Base-by-base conservation (phyloP, 805 yeast genomes). In the Saccharomycopsis sp. region DNA sequence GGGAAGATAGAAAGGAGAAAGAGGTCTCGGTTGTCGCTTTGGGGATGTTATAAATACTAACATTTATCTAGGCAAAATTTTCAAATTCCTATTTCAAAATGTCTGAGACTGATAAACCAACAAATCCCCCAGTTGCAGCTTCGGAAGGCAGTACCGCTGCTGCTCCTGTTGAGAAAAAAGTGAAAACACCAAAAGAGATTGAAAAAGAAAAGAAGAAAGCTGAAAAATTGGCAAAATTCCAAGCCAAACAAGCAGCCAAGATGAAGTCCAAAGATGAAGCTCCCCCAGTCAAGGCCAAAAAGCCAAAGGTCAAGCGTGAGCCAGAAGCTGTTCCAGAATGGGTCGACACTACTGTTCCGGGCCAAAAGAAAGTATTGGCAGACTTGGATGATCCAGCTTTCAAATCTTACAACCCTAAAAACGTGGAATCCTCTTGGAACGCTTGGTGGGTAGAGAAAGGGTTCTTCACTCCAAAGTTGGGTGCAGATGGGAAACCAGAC, bases 391-490 rank as follows among this genome's bases (percentile, higher is more conserved):
- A 88, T 58, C 88, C 95, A 17, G 78, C 96, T 16, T 75, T 92
- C 59, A 88, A 92, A 63, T 89, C 97, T 7, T 92, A 92, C 63
- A 83, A 75, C 55, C 98, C 98, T 25, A 74, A 75, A 53, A 81
- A 80, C 53, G 96, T 92, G 36, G 98, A 92, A 64, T 80, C 94
- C 42, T 84, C 96, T 10, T 92, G 98, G 98, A 89, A 89, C 64
- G 76, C 73, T 15, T 92, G 98, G 97, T 92, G 98, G 98, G 80
- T 75, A 46, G 69, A 81, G 54, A 72, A 84, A 61, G 94, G 92
- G 15, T 77, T 75, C 55, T 92, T 92, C 56, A 80, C 81, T 63
- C 98, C 98, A 15, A 83, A 84, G 58, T 77, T 82, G 51, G 69
- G 79, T 34, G 71, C 65, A 43, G 78, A 79, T 55, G 96, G 96